Evolutionary conservation across 495 filamentous ascomycete species (phyloP).

Genomic region (Neurospora sublineolata): DNA sequence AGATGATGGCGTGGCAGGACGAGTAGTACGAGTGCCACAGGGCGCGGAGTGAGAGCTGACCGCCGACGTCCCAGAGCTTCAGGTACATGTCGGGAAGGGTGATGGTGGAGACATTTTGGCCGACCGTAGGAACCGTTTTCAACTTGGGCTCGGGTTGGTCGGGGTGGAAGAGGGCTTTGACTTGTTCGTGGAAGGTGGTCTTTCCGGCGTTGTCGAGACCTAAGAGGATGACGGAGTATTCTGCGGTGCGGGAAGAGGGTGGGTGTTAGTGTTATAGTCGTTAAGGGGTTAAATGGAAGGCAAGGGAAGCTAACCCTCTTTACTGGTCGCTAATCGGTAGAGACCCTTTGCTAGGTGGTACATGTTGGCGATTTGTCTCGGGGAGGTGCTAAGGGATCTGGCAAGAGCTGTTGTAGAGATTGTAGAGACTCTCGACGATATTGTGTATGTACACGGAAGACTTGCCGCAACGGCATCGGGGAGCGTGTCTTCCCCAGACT

Average conservation of each 20-base stretch:
- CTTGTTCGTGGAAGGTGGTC: slow-evolving; percentile 92
- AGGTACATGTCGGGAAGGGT: slow-evolving; percentile 83
- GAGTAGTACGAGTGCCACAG: slow-evolving; percentile 95
- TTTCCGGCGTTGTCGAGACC: slow-evolving; percentile 98
- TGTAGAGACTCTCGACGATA: background rate
- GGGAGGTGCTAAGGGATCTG: background rate
- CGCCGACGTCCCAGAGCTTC: slow-evolving; percentile 97
- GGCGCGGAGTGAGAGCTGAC: slow-evolving; percentile 75
- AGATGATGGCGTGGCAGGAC: slow-evolving; percentile 90
- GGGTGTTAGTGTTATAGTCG: slow-evolving; percentile 1
- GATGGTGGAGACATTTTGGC: slow-evolving; percentile 91
- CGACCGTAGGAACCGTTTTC: slow-evolving; percentile 89
- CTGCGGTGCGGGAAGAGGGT: slow-evolving; percentile 30
- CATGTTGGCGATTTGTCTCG: slow-evolving; percentile 42
- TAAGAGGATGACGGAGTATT: slow-evolving; percentile 95
- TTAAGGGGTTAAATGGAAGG: background rate
- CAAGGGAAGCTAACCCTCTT: slow-evolving; percentile 55
- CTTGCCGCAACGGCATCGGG: background rate
- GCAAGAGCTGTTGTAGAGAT: background rate
- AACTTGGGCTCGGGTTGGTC: slow-evolving; percentile 45
- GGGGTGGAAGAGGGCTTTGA: slow-evolving; percentile 75
- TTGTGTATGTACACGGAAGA: background rate
- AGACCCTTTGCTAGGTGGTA: slow-evolving; percentile 94
- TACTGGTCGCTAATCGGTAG: slow-evolving; percentile 87
- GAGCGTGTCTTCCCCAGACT: background rate